phyloP scores from a whole-genome alignment of 257 asterid genomes.

The Prunella vulgaris region DNA sequence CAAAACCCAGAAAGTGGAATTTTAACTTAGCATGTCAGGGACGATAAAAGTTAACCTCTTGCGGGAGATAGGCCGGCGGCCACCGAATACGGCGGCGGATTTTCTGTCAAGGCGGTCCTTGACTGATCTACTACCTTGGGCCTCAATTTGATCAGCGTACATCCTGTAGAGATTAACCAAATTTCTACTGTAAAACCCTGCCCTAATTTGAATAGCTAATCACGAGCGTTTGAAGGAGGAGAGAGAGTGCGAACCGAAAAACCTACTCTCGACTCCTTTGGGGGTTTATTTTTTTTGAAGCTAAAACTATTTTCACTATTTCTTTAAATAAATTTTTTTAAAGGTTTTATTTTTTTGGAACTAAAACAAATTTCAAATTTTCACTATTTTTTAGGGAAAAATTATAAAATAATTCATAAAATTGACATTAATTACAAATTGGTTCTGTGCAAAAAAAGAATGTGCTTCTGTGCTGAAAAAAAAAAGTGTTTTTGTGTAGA shows the following conservation, averaged over 20 bases:
- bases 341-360: background rate
- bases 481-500: too few species aligned
- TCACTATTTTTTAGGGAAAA: background rate
- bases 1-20: background rate
- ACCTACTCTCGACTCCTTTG: background rate
- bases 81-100: constrained; percentile 36
- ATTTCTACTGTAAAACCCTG: constrained; percentile 32
- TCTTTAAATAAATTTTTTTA: background rate
- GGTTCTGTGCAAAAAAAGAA: too few species aligned
- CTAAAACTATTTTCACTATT: background rate
- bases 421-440: too few species aligned
- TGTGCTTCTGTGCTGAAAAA: too few species aligned
- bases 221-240: background rate
- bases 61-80: constrained; percentile 55
- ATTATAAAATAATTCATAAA: too few species aligned
- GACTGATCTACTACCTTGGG: constrained; percentile 52
- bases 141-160: constrained; percentile 88
- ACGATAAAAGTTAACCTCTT: constrained; percentile 48
- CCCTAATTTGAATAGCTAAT: constrained; percentile 21
- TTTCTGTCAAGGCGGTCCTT: constrained; percentile 72
- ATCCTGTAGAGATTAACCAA: constrained; percentile 27
- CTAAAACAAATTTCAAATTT: background rate
- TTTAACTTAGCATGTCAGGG: background rate
- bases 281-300: background rate
- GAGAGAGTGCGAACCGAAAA: background rate